Evolutionary conservation across 192 early-diverging fungal genomes (phyloP).

Genomic region (Borealophlyctis nickersoniae): DNA sequence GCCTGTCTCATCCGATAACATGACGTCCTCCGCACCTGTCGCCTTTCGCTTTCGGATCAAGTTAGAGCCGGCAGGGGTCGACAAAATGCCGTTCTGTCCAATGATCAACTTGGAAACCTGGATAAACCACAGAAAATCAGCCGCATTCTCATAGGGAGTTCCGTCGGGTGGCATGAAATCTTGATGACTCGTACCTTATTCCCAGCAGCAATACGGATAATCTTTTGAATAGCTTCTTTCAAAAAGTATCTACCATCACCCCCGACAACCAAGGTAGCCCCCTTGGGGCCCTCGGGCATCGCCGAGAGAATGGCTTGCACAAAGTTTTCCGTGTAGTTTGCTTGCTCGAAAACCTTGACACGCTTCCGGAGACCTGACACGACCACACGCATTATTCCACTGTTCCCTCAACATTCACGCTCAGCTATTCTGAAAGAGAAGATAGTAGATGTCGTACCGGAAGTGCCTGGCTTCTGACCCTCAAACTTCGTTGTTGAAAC

Average conservation of each 20-base stretch:
- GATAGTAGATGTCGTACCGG: conserved; percentile 39
- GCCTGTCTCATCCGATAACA: not conserved
- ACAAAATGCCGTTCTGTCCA: conserved; percentile 88
- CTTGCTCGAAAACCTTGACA: conserved; percentile 92
- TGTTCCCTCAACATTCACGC: not conserved
- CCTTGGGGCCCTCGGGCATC: conserved; percentile 75
- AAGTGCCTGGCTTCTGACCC: conserved; percentile 98
- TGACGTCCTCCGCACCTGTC: conserved; percentile 52
- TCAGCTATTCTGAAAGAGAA: not conserved
- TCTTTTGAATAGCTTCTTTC: conserved; percentile 81
- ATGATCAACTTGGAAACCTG: conserved; percentile 83
- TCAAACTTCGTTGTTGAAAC: conserved; percentile 73
- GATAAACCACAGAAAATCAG: not conserved
- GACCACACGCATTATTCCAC: not conserved
- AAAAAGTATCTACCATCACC: conserved; percentile 94
- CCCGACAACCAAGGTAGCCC: conserved; percentile 85
- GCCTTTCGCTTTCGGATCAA: conserved; percentile 84
- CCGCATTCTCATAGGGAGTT: too few relatives aligned
- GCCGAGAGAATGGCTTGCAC: conserved; percentile 80
- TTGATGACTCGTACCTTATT: conserved; percentile 73
- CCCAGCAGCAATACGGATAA: conserved; percentile 81
- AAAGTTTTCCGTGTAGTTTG: conserved; percentile 95
- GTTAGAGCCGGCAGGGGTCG: conserved; percentile 93
- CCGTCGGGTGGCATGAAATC: not conserved
- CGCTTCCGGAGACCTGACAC: conserved; percentile 91